Percentiles rank a stretch among this genome's conserved stretches.
These are phyloP conservation scores for Fusarium temperatum DNA, from an alignment of 2,329 filamentous ascomycete species.

Conservation along the genomic window DNA sequence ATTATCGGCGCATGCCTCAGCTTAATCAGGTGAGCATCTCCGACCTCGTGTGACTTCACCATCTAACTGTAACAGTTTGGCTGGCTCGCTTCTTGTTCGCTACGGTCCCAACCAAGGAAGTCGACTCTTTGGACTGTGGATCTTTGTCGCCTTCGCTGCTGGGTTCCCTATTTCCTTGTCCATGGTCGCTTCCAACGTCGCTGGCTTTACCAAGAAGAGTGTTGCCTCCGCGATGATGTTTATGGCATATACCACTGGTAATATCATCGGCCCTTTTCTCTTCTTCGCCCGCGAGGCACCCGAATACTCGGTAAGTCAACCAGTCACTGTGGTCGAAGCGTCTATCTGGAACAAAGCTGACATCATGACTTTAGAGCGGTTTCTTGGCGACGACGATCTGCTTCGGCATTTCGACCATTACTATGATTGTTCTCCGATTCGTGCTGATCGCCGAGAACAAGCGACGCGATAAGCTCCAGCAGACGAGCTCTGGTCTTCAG, in stretches of 20 bases:
- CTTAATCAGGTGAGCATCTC: conserved; percentile 24
- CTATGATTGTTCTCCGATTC: conserved; percentile 25
- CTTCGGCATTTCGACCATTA: conserved; percentile 26
- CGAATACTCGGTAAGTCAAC: conserved; percentile 27
- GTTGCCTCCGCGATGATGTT: conserved; percentile 38
- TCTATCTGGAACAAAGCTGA: background rate
- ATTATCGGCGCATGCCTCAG: conserved; percentile 28
- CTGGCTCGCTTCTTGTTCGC: conserved; percentile 31
- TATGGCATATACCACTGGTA: conserved; percentile 31
- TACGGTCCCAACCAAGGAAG: conserved; percentile 30
- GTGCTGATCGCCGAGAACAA: conserved; percentile 24
- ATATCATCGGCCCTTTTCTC: conserved; percentile 36
- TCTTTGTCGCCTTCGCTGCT: conserved; percentile 37
- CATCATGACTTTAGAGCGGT: conserved; percentile 10
- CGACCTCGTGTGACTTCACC: accelerated
- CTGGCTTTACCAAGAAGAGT: conserved; percentile 38
- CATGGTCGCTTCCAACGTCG: conserved; percentile 35
- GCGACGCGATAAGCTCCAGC: conserved; percentile 23
- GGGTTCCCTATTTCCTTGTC: conserved; percentile 32
- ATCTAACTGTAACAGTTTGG: conserved; percentile 5
- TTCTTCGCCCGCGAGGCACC: conserved; percentile 34
- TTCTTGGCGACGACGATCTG: conserved; percentile 36
- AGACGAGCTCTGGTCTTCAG: background rate
- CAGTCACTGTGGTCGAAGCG: accelerated
- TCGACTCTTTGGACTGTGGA: conserved; percentile 19